These are phyloP conservation scores for Capsella rubella DNA, from an alignment of 441 rosid genomes.

Conservation along the genomic window DNA sequence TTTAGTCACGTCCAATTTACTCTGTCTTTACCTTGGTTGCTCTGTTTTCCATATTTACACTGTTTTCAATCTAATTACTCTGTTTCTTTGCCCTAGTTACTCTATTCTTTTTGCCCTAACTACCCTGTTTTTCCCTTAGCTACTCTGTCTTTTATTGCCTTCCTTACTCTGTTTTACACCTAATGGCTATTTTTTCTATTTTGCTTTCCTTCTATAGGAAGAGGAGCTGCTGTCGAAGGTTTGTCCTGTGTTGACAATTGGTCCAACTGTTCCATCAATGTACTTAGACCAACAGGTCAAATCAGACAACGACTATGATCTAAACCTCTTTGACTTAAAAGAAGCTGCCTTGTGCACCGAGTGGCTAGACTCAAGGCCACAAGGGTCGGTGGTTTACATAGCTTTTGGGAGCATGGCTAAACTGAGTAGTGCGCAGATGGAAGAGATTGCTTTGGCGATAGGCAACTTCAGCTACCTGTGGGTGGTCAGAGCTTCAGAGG, in stretches of 20 bases:
- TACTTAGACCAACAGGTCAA: slow-evolving; percentile 56
- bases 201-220: slow-evolving; percentile 42
- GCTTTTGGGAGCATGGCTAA: slow-evolving; percentile 61
- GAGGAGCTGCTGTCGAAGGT: slow-evolving; percentile 49
- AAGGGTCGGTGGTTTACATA: slow-evolving; percentile 56
- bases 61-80: not conserved
- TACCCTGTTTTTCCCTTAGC: not conserved
- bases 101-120: not conserved
- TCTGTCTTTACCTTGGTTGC: not conserved
- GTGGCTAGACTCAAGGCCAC: slow-evolving; percentile 56
- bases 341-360: slow-evolving; percentile 38
- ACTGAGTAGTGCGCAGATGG: slow-evolving; percentile 49
- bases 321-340: slow-evolving; percentile 51
- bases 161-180: not conserved
- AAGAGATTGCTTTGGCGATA: slow-evolving; percentile 54
- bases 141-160: not conserved
- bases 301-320: slow-evolving; percentile 52
- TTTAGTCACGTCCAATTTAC: not conserved
- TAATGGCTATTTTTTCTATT: not conserved
- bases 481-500: slow-evolving; percentile 62
- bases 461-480: slow-evolving; percentile 53
- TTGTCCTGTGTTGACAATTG: slow-evolving; percentile 51
- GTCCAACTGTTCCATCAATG: slow-evolving; percentile 62
- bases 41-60: not conserved
- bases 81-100: not conserved